Evolutionary conservation across 805 yeast genomes (phyloP).

Genomic region (Wickerhamiella australiensis): DNA sequence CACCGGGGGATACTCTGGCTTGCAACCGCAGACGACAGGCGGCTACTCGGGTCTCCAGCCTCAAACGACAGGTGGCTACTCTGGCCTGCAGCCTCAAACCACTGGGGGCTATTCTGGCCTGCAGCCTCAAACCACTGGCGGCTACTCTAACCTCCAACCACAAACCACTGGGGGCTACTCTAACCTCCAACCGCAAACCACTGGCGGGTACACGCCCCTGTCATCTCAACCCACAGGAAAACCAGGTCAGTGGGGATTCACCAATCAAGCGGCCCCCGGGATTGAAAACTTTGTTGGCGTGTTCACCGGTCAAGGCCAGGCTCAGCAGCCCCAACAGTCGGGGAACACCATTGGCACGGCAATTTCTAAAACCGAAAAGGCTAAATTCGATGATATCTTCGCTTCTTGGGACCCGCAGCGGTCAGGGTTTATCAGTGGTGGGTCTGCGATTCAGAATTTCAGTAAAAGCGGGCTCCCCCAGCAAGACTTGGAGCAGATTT

Average conservation of each 20-base stretch:
- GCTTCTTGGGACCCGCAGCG: slow-evolving; percentile 67
- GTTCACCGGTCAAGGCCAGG: slow-evolving; percentile 39
- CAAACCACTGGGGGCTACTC: slow-evolving; percentile 24
- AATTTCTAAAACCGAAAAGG: slow-evolving; percentile 77
- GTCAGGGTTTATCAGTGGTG: slow-evolving; percentile 64
- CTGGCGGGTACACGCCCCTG: slow-evolving; percentile 23
- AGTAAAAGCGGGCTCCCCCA: slow-evolving; percentile 83
- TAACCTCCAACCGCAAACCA: slow-evolving; percentile 15
- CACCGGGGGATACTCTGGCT: slow-evolving; percentile 33
- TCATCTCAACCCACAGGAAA: slow-evolving; percentile 42
- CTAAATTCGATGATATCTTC: slow-evolving; percentile 75
- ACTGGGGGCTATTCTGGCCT: slow-evolving; percentile 34
- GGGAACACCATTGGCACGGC: slow-evolving; percentile 59
- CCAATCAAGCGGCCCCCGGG: slow-evolving; percentile 60
- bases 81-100: slow-evolving; percentile 29
- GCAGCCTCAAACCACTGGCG: slow-evolving; percentile 22
- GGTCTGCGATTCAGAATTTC: slow-evolving; percentile 72
- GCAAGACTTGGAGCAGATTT: slow-evolving; percentile 74
- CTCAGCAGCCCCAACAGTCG: neutral
- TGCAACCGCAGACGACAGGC: slow-evolving; percentile 26
- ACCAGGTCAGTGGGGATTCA: slow-evolving; percentile 76
- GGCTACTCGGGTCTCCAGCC: slow-evolving; percentile 19
- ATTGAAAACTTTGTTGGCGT: slow-evolving; percentile 52
- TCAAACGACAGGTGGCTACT: slow-evolving; percentile 24
- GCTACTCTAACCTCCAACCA: slow-evolving; percentile 15